Base-by-base conservation (phyloP, 2,329 filamentous ascomycete species). In the Calonectria honghensis region DNA sequence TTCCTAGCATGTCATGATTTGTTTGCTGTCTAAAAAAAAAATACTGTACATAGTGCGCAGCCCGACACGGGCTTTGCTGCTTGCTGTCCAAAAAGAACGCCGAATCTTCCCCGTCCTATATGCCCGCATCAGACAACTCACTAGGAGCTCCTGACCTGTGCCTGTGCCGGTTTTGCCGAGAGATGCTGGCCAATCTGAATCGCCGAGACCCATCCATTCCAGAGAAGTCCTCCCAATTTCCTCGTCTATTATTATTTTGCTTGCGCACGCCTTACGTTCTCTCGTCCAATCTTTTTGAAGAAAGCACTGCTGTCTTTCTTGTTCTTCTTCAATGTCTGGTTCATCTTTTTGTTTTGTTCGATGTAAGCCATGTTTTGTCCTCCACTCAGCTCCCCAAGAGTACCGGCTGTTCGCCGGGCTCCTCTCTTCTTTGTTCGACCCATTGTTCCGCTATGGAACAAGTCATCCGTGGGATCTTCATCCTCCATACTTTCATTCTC, bases 301-400 rank as follows among this genome's bases (percentile, higher is more conserved):
- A 86, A 86, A 1, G 83, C 73, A 70, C 81, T 81, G 76, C 84
- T 85, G 69, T 87, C 85, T 75, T 84, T 84, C 81, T 86, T 86
- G 50, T 82, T 83, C 78, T 85, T 85, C 77, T 84, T 86, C 24
- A 85, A 72, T 2, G 81, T 73, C 64, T 84, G 83, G 81, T 94
- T 95, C 77, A 90, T 89, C 79, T 90, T 92, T 87, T 93, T 94
- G 85, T 95, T 95, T 85, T 95, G 93, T 84, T 96, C 95, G 72
- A 95, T 92, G 83, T 96, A 98, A n/a, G 96, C 96, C 97, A 99
- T 98, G 83, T 97, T 95, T 83, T 98, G 95, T 0, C 96, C 97
- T 72, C 97, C 97, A 70, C 94, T 95, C 71, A 98, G 89, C 79
- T 97, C 96, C 66, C 93, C 94, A 70, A 99, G 89, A 16, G 93